phyloP scores from a whole-genome alignment of 2,329 filamentous ascomycete genomes.

The Sclerotinia glacialis region DNA sequence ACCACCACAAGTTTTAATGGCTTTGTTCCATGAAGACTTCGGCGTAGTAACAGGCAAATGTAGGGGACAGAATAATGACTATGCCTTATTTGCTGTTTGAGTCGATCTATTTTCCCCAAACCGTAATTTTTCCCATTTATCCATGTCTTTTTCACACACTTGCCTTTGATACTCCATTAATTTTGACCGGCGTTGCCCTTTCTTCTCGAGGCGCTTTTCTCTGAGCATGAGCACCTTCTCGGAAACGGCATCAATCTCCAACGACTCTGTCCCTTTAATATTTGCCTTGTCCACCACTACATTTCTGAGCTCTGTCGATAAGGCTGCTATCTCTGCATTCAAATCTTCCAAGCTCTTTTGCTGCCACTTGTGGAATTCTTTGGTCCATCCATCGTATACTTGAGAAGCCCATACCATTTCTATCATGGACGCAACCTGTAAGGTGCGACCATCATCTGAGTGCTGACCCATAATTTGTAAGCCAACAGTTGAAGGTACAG shows the following conservation, averaged over 20 bases:
- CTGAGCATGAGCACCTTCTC: not conserved
- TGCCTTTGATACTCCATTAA: not conserved
- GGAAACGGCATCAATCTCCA: not conserved
- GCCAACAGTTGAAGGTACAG: constrained; percentile 48
- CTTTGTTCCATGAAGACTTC: not conserved
- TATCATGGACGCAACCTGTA: constrained; percentile 50
- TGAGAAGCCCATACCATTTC: constrained; percentile 7
- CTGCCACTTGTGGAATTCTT: not conserved
- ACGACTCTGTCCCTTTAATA: not conserved
- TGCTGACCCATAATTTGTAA: constrained; percentile 80
- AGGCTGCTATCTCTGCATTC: not conserved
- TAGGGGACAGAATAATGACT: not conserved
- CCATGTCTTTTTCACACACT: constrained; percentile 11
- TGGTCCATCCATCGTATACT: not conserved
- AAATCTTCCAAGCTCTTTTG: not conserved
- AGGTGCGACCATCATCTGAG: constrained; percentile 66
- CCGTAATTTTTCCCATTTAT: constrained; percentile 1
- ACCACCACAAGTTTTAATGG: not conserved
- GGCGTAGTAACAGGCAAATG: too few species aligned
- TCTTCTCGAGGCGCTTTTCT: not conserved
- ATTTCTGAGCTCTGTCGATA: not conserved
- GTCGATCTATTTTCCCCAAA: not conserved
- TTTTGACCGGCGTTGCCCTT: not conserved
- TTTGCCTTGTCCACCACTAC: not conserved
- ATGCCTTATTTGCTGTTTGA: not conserved